These are phyloP conservation scores for Colletotrichum salicis DNA, from an alignment of 2,329 filamentous ascomycete species.

Conservation along the genomic window DNA sequence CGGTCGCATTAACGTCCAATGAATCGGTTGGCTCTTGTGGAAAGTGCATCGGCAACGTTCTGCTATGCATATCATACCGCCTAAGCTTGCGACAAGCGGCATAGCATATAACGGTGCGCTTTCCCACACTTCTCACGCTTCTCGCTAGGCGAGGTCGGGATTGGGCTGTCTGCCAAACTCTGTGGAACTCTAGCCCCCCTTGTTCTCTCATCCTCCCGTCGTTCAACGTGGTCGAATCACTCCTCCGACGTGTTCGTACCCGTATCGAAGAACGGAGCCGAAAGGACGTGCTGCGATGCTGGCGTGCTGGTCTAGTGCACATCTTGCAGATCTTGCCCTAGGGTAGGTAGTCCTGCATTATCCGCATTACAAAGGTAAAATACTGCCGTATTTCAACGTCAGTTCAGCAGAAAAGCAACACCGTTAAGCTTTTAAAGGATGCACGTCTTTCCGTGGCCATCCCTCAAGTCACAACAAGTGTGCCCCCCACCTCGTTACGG, in stretches of 20 bases:
- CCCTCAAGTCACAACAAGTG: neutral
- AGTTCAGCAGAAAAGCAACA: neutral
- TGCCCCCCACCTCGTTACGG: neutral
- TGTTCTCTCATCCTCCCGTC: neutral
- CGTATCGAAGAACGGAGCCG: constrained; percentile 11
- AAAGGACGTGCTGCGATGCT: neutral
- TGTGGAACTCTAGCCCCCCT: neutral
- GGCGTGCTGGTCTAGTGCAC: neutral
- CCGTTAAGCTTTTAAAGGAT: neutral
- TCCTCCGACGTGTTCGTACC: constrained; percentile 21
- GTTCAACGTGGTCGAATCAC: constrained; percentile 5
- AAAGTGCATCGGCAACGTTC: neutral
- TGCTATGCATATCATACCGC: neutral
- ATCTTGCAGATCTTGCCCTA: constrained; percentile 13
- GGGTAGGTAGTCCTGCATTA: neutral
- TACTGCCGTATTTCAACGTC: constrained; percentile 15
- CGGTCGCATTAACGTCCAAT: constrained; percentile 14
- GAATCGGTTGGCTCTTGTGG: neutral
- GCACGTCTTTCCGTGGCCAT: neutral
- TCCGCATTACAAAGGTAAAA: constrained; percentile 20
- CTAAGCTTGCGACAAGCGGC: constrained; percentile 3
- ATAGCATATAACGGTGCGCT: neutral
- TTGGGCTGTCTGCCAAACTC: constrained; percentile 13
- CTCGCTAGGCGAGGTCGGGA: neutral
- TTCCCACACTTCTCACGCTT: neutral